Base-by-base conservation (phyloP, 805 yeast genomes). In the Naumovozyma baii region DNA sequence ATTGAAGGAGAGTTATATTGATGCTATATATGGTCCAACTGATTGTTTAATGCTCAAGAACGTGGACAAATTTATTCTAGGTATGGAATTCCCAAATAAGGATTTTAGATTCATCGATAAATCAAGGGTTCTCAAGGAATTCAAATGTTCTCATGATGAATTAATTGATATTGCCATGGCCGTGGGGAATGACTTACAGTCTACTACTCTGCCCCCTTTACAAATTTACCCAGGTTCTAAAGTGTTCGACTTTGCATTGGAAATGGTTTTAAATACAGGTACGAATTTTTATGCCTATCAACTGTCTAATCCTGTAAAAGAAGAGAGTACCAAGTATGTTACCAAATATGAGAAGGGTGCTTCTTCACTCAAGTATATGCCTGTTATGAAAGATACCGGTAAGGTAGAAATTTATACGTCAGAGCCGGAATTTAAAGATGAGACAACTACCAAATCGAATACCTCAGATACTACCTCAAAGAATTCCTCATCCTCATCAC, bases 21-120 rank as follows among this genome's bases (percentile, higher is more conserved):
- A 88, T 57, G 78, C 82, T 4, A 76, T 88, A 29, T 83, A 78
- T 60, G 95, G 95, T 1, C 80, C 95, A 5, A 80, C 87, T 1
- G 97, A 92, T 51, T 69, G 78, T 30, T 63, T 88, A 33, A 64
- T 90, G 55, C 59, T 75, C 34, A 63, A 62, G 4, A 71, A 73
- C 18, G 70, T 82, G 19, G 92, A 84, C 41, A 80, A 75, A 47
- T 76, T 87, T 42, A 80, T 90, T 40, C 60, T 79, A 37, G 74
- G 81, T 15, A 71, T 87, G 69, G 94, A 83, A 44, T 72, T 78
- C 45, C 75, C 70, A 39, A 67, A 70, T 28, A 73, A 72, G 46
- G 83, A 75, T 45, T 83, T 86, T 55, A 70, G 80, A 50, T 83
- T 70, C 54, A 66, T 87, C 33, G 83, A 78, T 46, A 76, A 72